These are phyloP conservation scores for Trichoderma gracile DNA, from an alignment of 2,329 filamentous ascomycete genomes.

Conservation along the genomic window DNA sequence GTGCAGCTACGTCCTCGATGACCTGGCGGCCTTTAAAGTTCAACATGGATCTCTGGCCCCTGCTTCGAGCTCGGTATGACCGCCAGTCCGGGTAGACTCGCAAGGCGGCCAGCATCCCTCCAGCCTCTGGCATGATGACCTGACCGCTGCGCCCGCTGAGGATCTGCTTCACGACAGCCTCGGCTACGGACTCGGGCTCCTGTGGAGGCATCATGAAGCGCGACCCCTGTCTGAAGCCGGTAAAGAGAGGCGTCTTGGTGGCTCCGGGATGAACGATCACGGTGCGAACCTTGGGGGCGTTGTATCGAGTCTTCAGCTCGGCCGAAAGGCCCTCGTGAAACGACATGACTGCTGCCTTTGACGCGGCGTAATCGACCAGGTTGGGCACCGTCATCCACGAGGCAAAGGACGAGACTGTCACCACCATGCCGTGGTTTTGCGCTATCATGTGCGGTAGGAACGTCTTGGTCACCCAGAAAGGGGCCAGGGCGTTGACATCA, in stretches of 20 bases:
- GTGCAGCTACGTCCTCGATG: constrained; percentile 46
- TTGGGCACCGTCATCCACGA: constrained; percentile 61
- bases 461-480: constrained; percentile 65
- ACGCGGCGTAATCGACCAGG: constrained; percentile 67
- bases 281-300: constrained; percentile 64
- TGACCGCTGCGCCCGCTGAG: constrained; percentile 50
- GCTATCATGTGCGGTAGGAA: constrained; percentile 67
- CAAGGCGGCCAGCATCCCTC: constrained; percentile 44
- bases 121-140: constrained; percentile 49
- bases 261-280: constrained; percentile 61
- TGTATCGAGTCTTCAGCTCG: constrained; percentile 61
- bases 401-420: constrained; percentile 67
- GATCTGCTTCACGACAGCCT: constrained; percentile 52
- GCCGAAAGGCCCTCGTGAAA: constrained; percentile 67
- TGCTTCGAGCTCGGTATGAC: constrained; percentile 53
- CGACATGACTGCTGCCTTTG: constrained; percentile 65
- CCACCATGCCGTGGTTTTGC: constrained; percentile 69
- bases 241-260: constrained; percentile 42
- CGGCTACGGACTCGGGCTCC: constrained; percentile 45
- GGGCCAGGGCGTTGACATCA: constrained; percentile 68
- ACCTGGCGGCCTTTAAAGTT: constrained; percentile 51
- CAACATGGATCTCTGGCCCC: constrained; percentile 44
- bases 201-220: constrained; percentile 40
- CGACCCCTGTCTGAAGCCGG: constrained; percentile 57
- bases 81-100: constrained; percentile 64